Evolutionary conservation across 768 basidiomycete genomes (phyloP), one percentile per base, ranked within the genome.

Genomic region (Chalciporus piperatus): DNA sequence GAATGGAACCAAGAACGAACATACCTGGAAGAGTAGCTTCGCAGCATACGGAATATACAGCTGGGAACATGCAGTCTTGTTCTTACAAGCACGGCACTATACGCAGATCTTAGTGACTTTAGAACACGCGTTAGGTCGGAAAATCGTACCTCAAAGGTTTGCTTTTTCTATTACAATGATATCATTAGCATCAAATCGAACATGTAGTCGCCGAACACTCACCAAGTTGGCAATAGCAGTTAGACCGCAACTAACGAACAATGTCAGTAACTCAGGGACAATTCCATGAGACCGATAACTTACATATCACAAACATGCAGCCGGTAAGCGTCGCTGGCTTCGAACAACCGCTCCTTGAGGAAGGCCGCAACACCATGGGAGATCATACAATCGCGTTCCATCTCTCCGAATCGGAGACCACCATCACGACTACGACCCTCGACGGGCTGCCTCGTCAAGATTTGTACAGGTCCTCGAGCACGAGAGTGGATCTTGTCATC

Each of bases 371-470:
- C 94, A 67, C 97, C 97, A 75, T 99, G 97, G 20, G 97, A 97
- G 55, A 99, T 96, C 97, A 99, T 99, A 70, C 97, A 98, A 82
- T 98, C 96, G 69, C 93, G 91, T 68, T 99, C 97, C 97, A 99
- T 99, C 80, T 99, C 97, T 78, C 97, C 97, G 78, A 99, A 99
- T 64, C 97, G 93, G 57, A 99, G 74, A 70, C 97, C 97, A 77
- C 97, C 97, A 65, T 98, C 97, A 74, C 97, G 83, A 81, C 90
- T 93, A 71, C 97, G 82, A 81, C 97, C 97, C 68, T 99, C 97
- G 14, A 99, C 97, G 12, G 97, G 97, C 65, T 99, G 97, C 44
- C 97, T 76, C 28, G 96, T 99, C 62, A 99, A 72, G 62, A 98
- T 99, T 69, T 99, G 97, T 9, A 99, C 92, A 5, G 97, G 97